phyloP scores from a whole-genome alignment of 805 yeast genomes.

The Pachysolen tannophilus region DNA sequence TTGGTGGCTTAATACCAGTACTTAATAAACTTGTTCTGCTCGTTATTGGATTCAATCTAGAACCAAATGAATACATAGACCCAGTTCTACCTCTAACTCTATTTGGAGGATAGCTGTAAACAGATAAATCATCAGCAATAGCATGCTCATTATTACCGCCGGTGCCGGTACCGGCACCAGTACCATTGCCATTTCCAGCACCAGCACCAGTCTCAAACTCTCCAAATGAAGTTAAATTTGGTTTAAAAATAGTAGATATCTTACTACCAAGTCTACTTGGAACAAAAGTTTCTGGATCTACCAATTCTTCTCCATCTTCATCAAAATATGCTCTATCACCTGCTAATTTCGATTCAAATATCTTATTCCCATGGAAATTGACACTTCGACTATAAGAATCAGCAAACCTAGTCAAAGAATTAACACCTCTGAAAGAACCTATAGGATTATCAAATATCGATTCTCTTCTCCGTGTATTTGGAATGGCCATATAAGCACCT shows the following conservation, averaged over 20 bases:
- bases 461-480: constrained; percentile 5
- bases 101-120: constrained; percentile 22
- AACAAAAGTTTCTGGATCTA: constrained; percentile 61
- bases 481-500: constrained; percentile 8
- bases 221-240: constrained; percentile 5
- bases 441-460: constrained; percentile 24
- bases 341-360: constrained; percentile 46
- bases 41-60: constrained; percentile 11
- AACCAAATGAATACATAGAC: constrained; percentile 21
- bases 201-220: constrained; percentile 11
- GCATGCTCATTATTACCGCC: constrained; percentile 30
- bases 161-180: too few species aligned
- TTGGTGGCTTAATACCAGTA: constrained; percentile 8
- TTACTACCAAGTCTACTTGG: constrained; percentile 61
- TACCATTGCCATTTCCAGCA: too few species aligned
- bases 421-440: constrained; percentile 56
- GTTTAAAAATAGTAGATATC: constrained; percentile 43
- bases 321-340: constrained; percentile 57
- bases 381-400: constrained; percentile 76
- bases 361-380: constrained; percentile 35
- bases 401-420: constrained; percentile 72
- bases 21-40: constrained; percentile 6
- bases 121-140: constrained; percentile 33
- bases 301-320: constrained; percentile 51
- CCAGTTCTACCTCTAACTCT: constrained; percentile 14